Percentiles rank a stretch among this genome's conserved stretches.
Evolutionary conservation across 1,284 basidiomycete species (phyloP).

Genomic region (Trametes polyzona): DNA sequence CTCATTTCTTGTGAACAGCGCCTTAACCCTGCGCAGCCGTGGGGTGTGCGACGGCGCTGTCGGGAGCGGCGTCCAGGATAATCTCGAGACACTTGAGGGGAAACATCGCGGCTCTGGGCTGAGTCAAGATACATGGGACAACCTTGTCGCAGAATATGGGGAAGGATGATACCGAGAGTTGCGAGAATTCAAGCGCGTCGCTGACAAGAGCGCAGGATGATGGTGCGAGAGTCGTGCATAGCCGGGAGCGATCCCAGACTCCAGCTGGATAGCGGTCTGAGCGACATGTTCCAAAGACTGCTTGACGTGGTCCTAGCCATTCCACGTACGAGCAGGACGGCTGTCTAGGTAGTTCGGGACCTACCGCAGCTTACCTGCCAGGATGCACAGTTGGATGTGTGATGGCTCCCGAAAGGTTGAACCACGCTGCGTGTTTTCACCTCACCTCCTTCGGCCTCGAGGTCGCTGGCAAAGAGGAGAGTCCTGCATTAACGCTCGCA

Average conservation of each 20-base stretch:
- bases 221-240: background rate
- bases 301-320: too few relatives aligned
- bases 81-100: background rate
- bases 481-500: too few relatives aligned
- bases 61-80: background rate
- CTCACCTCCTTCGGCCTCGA: too few relatives aligned
- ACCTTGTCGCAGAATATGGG: background rate
- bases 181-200: background rate
- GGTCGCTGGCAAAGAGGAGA: too few relatives aligned
- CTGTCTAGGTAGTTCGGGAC: too few relatives aligned
- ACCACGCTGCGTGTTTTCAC: too few relatives aligned
- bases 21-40: background rate
- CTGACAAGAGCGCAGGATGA: conserved; percentile 5
- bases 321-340: background rate
- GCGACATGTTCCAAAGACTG: too few relatives aligned
- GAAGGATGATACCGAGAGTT: background rate
- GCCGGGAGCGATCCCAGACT: background rate
- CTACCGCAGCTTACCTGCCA: too few relatives aligned
- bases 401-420: too few relatives aligned
- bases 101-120: background rate
- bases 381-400: too few relatives aligned
- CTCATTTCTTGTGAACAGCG: background rate
- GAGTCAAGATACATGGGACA: background rate
- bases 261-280: background rate
- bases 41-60: background rate